phyloP scores from a whole-genome alignment of 257 asterid genomes.

The Ocimum tenuiflorum region DNA sequence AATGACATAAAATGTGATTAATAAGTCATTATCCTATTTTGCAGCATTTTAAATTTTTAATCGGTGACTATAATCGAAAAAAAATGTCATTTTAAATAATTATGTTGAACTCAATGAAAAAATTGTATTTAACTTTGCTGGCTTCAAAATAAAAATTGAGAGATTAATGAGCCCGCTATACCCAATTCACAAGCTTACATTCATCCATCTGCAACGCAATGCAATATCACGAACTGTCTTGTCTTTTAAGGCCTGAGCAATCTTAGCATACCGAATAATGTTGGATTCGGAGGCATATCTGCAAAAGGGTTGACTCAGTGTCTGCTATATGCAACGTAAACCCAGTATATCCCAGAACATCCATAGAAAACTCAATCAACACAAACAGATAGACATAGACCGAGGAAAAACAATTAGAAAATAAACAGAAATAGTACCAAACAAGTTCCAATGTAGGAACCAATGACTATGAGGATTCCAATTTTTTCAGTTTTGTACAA shows the following conservation, averaged over 20 bases:
- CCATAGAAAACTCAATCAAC: background rate
- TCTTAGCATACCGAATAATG: constrained; percentile 63
- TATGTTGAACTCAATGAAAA: constrained; percentile 5
- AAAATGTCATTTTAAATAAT: background rate
- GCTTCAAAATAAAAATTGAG: background rate
- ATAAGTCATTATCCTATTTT: background rate
- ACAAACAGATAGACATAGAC: background rate
- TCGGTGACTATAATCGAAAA: background rate
- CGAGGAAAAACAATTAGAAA: background rate
- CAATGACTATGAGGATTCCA: no score
- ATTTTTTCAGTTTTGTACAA: no score
- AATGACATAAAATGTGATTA: background rate
- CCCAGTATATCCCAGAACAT: constrained; percentile 1
- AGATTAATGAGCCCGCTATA: background rate
- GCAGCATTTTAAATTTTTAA: background rate
- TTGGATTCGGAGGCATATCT: constrained; percentile 61
- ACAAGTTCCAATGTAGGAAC: background rate
- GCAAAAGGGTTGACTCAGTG: constrained; percentile 28
- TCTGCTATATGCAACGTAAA: background rate
- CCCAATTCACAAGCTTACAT: constrained; percentile 41
- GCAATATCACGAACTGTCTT: constrained; percentile 97
- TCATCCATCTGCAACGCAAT: constrained; percentile 90
- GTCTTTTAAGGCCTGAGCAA: constrained; percentile 65
- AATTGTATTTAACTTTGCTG: background rate
- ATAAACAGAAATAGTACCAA: background rate